Evolutionary conservation across 805 yeast genomes (phyloP).

Genomic region (Candida orba): DNA sequence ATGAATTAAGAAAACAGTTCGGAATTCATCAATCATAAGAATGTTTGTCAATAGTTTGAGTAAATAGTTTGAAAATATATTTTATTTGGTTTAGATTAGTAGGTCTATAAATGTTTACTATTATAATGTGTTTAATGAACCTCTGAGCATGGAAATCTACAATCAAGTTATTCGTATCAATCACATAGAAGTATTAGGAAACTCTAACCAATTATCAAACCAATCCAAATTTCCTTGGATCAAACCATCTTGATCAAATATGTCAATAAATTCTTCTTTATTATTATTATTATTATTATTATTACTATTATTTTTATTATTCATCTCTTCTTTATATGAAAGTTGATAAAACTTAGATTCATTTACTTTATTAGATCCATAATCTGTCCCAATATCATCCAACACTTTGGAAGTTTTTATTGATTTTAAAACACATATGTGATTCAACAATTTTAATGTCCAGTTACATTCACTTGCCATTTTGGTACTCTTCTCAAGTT

Average conservation of each 20-base stretch:
- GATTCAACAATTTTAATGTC: constrained; percentile 50
- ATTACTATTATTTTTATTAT: background rate
- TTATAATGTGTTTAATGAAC: no score
- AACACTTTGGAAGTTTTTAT: constrained; percentile 32
- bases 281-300: background rate
- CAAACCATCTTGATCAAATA: constrained; percentile 19
- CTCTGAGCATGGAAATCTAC: no score
- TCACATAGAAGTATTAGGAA: background rate
- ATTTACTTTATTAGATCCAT: constrained; percentile 46
- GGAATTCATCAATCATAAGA: constrained; percentile 36
- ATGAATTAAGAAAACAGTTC: constrained; percentile 62
- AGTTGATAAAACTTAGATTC: constrained; percentile 39
- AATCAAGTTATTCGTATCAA: no score
- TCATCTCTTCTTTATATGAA: constrained; percentile 25
- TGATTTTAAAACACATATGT: constrained; percentile 39
- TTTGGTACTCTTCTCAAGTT: constrained; percentile 23
- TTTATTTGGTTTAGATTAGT: no score
- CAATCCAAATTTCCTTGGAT: constrained; percentile 41
- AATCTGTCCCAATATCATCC: constrained; percentile 40
- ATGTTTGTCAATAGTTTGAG: background rate
- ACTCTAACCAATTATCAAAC: constrained; percentile 44
- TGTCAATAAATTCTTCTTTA: no score
- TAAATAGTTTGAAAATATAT: background rate
- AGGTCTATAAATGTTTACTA: no score
- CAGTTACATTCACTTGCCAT: constrained; percentile 59